A percentile compares a stretch with the other conserved stretches of the same genome.
Conservation (phyloP, 2,329 filamentous ascomycete species). For the Trichoderma sp. region DNA sequence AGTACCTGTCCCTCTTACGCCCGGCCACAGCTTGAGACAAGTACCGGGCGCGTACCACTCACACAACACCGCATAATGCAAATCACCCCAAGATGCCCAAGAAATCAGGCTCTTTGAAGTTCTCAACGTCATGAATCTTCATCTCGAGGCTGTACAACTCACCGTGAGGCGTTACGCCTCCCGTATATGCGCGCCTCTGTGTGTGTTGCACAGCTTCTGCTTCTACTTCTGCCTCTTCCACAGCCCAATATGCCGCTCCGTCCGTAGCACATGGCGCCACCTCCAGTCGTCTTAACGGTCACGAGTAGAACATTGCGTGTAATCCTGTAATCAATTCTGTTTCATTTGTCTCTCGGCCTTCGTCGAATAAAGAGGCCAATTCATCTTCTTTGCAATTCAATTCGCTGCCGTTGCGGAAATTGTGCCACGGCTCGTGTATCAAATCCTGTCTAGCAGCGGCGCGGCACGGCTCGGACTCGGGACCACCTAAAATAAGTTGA, state of each 20-base stretch:
- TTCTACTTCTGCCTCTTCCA: background rate
- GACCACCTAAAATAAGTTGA: background rate
- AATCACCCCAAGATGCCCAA: background rate
- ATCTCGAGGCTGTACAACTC: background rate
- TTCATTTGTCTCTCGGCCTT: background rate
- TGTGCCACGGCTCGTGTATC: background rate
- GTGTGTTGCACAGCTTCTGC: background rate
- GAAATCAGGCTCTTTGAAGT: background rate
- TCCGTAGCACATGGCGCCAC: background rate
- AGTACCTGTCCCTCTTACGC: background rate
- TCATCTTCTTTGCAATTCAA: background rate
- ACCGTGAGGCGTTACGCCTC: background rate
- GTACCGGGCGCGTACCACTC: background rate
- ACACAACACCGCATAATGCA: background rate
- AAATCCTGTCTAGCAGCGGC: background rate
- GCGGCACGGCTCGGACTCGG: conserved; percentile 12
- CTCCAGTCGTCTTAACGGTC: background rate
- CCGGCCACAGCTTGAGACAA: background rate
- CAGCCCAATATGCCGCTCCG: background rate
- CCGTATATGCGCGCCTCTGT: background rate
- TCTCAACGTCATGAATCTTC: background rate
- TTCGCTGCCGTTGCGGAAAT: background rate
- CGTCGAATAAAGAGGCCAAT: background rate
- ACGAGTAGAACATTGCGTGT: background rate
- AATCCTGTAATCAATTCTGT: background rate